Evolutionary conservation across 805 yeast species (phyloP), one percentile per base, ranked within the genome.

Genomic region (Ogataea degrootiae): DNA sequence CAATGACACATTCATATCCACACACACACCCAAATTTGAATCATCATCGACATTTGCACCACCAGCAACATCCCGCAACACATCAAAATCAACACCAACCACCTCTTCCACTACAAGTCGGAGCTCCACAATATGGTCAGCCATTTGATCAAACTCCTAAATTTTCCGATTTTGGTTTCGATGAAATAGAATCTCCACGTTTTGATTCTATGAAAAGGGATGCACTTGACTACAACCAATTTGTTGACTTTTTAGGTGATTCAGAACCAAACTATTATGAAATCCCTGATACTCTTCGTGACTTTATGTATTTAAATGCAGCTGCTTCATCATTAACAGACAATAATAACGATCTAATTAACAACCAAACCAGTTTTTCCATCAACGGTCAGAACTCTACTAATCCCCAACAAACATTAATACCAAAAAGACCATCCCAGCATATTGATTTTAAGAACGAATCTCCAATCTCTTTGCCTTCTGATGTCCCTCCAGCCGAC

Each of bases 271-370:
- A 23, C 4, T 48, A 48, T 17, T 42, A 37, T 34, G 51, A 48
- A 29, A 44, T 68, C 3, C 67, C 63, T 38, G 56, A 58, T 37
- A 67, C 71, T 1, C 54, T 69, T 39, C 59, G 74, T 50, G 73
- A 69, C 46, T 70, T 63, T 46, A 69, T 69, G 73, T 68, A 66
- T 55, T 61, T 69, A n/a, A 69, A 67, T 46, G 72, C 71, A 4
- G 46, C 38, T 12, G 42, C 46, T 9, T 42, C 38, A 17, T 35
- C 23, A 29, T 17, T 37, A 36, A 17, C 34, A 11, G 21, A 19
- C 34, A 42, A 37, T 17, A 26, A 26, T 22, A 34, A 41, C 33
- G 4, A 4, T 15, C 4, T 17, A 21, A 42, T 5, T 29, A 36
- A 42, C 35, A 37, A 6, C 33, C 31, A 37, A 8, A 17, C 17